Percentiles rank a stretch among this genome's conserved stretches.
Evolutionary conservation across 2,329 filamentous ascomycete genomes (phyloP).

Genomic region (Emmonsia crescens): DNA sequence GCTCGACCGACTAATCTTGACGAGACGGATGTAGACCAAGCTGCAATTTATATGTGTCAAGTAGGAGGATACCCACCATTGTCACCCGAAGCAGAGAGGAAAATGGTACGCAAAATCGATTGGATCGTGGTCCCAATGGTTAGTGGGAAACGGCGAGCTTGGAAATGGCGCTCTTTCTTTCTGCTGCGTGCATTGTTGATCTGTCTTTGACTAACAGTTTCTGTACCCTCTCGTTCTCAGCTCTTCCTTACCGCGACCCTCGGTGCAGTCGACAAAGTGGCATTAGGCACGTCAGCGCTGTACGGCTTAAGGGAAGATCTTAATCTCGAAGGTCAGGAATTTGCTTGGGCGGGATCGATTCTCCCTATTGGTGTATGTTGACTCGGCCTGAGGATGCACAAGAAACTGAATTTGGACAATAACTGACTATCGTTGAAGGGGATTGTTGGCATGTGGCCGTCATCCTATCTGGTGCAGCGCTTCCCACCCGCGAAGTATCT

Average conservation of each 20-base stretch:
- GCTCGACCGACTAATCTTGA: background rate
- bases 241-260: constrained; percentile 20
- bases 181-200: background rate
- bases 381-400: background rate
- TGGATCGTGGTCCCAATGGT: constrained; percentile 45
- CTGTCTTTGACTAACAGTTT: background rate
- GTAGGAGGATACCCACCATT: constrained; percentile 14
- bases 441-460: constrained; percentile 37
- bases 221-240: constrained; percentile 5
- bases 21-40: constrained; percentile 15
- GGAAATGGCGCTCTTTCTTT: background rate
- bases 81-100: constrained; percentile 17
- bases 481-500: constrained; percentile 42
- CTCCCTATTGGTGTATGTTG: constrained; percentile 18
- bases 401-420: background rate
- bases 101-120: constrained; percentile 44
- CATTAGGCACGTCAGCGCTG: constrained; percentile 36
- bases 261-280: constrained; percentile 22
- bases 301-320: constrained; percentile 44
- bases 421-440: constrained; percentile 29
- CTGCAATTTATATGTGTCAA: constrained; percentile 19
- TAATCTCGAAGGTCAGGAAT: constrained; percentile 40
- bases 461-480: constrained; percentile 33
- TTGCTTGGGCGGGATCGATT: constrained; percentile 37
- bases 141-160: constrained; percentile 13